Evolutionary conservation across 75 land plant species (phyloP), one percentile per base, ranked within the genome.

Genomic region (Selaginella moellendorffii): DNA sequence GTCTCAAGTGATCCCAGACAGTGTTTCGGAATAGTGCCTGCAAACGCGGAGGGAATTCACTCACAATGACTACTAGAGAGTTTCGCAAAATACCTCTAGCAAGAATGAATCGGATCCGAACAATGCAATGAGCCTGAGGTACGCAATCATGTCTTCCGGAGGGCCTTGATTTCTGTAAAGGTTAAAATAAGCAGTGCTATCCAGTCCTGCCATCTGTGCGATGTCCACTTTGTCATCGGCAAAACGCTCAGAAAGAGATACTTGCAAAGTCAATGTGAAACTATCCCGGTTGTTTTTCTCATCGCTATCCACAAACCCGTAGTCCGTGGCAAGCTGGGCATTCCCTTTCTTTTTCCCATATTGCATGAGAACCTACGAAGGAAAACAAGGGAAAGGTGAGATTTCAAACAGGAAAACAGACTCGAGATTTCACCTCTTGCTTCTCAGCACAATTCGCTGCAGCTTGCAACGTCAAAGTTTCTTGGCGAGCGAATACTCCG

Each of bases 191-290:
- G 80, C 77, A 58, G 76, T 75, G 64, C 79, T 66, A 24, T 76
- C 76, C n/a, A 88, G 63, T 28, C 85, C 87, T 76, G 83, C n/a
- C 17, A 80, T 62, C 77, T 93, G 96, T 2, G 80, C 83, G 54
- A 93, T 85, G 69, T 93, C 96, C 26, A 85, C 70, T 68, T 93
- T 93, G 76, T 93, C 98, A n/a, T 71, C 90, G 63, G 65, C 71
- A 68, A 82, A 88, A 2, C 85, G 80, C 36, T 93, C 98, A 5
- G 46, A 36, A 36, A 14, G 46, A 36, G 46, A 36, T 36, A 36
- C 14, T 36, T 36, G 46, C 46, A 36, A 36, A 36, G 46, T 36
- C 14, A 36, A 36, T 14, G 5, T 5, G 46, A 36, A 36, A 5
- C 10, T 36, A 14, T 36, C 46, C 46, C 46, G 5, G 46, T 36